phyloP scores from a whole-genome alignment of 768 basidiomycete genomes.

The Tricholoma saponaceum region DNA sequence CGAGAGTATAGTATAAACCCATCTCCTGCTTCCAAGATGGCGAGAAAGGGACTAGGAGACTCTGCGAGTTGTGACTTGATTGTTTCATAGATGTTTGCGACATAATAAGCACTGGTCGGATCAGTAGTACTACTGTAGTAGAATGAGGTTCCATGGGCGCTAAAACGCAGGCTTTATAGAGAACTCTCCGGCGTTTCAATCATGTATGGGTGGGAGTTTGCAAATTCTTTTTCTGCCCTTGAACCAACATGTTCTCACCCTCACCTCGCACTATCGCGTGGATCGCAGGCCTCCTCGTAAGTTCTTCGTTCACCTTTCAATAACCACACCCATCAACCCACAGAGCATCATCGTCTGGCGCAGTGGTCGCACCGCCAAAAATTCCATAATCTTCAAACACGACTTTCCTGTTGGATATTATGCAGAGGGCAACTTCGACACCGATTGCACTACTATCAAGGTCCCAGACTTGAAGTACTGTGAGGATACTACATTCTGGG shows the following conservation, averaged over 20 bases:
- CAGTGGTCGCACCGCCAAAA: slow-evolving; percentile 35
- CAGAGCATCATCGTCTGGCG: slow-evolving; percentile 45
- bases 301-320: background rate
- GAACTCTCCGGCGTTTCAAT: no score
- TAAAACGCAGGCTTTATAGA: no score
- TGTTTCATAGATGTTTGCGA: no score
- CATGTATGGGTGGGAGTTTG: background rate
- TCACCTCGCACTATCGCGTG: slow-evolving; percentile 13
- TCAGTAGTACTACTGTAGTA: no score
- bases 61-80: no score
- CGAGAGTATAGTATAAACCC: no score
- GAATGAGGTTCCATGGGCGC: no score
- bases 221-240: background rate
- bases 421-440: slow-evolving; percentile 41
- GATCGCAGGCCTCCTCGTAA: slow-evolving; percentile 12
- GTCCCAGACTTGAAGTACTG: slow-evolving; percentile 45
- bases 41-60: no score
- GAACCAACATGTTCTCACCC: slow-evolving; percentile 12
- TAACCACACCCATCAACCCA: background rate
- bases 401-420: slow-evolving; percentile 49
- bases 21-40: no score
- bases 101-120: no score
- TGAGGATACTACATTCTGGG: slow-evolving; percentile 68
- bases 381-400: slow-evolving; percentile 38
- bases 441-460: slow-evolving; percentile 40